phyloP scores from a whole-genome alignment of 2,329 filamentous ascomycete species.

The Colletotrichum nymphaeae region DNA sequence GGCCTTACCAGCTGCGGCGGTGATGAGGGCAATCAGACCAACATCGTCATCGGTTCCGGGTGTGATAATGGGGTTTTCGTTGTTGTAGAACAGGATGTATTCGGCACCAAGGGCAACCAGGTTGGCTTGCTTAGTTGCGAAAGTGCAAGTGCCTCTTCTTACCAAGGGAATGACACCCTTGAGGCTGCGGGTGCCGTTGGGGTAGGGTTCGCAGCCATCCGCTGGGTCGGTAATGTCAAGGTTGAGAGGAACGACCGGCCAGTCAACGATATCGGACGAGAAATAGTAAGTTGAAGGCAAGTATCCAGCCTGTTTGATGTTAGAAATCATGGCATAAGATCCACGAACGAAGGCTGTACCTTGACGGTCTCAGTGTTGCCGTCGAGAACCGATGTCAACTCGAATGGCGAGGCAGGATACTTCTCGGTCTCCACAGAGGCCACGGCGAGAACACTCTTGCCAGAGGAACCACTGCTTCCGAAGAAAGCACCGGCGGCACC shows the following conservation, averaged over 20 bases:
- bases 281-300: constrained; percentile 49
- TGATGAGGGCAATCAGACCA: constrained; percentile 39
- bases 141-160: constrained; percentile 47
- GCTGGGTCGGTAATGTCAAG: constrained; percentile 41
- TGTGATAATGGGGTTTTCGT: constrained; percentile 36
- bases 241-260: constrained; percentile 42
- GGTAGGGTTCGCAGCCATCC: constrained; percentile 44
- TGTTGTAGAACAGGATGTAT: constrained; percentile 46
- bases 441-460: constrained; percentile 54
- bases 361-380: constrained; percentile 32
- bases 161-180: constrained; percentile 43
- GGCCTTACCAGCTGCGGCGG: constrained; percentile 39
- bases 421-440: constrained; percentile 52
- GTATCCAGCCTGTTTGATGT: constrained; percentile 42
- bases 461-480: constrained; percentile 52
- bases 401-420: constrained; percentile 42
- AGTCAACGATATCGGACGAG: constrained; percentile 48
- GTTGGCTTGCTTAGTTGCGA: constrained; percentile 42
- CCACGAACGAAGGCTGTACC: neutral
- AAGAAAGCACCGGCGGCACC: constrained; percentile 61
- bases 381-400: constrained; percentile 45
- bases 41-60: constrained; percentile 29
- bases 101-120: constrained; percentile 41
- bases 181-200: constrained; percentile 38
- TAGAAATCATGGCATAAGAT: constrained; percentile 42